Evolutionary conservation across 2,329 filamentous ascomycete species (phyloP), one percentile per base, ranked within the genome.

Genomic region (Calonectria leucothoes): DNA sequence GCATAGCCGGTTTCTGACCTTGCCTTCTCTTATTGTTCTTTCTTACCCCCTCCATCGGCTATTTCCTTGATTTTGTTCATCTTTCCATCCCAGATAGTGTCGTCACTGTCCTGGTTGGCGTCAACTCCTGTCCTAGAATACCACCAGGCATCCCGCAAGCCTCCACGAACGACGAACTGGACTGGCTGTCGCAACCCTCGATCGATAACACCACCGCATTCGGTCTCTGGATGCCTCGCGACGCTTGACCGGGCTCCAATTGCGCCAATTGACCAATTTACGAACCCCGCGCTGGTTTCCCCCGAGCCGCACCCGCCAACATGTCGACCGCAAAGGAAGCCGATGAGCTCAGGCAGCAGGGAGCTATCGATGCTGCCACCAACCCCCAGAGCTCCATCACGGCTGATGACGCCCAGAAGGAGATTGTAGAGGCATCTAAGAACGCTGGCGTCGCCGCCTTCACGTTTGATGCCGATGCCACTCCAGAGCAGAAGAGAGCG

Each of bases 391-490:
- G 89, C 82, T 86, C 85, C 55, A 90, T 95, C 76, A 91, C 91
- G 48, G 88, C 94, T 59, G 90, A 94, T 49, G 92, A 93, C 76
- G 94, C 94, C 37, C 90, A 98, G 85, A 89, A 91, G 78, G 91
- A 91, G 79, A 89, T 98, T 63, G 89, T 98, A 31, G 88, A 94
- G 68, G 93, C 98, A 83, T 95, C 94, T 78, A 91, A 89, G 81
- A 93, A 94, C 80, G 94, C 93, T 15, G 97, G 97, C 51, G 91
- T 94, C 29, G 87, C 93, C 35, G 96, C 95, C 76, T 97, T 94
- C 83, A 91, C 93, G 75, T 99, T 98, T 86, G 91, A 99, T 82
- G 95, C 97, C 0, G 87, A 98, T 87, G 96, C 95, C 51, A 93
- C 89, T 52, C 90, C 93, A 0, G 94, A 95, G 83, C 90, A 98